Evolutionary conservation across 495 filamentous ascomycete species (phyloP).

Genomic region (Hypoxylon fuscum): DNA sequence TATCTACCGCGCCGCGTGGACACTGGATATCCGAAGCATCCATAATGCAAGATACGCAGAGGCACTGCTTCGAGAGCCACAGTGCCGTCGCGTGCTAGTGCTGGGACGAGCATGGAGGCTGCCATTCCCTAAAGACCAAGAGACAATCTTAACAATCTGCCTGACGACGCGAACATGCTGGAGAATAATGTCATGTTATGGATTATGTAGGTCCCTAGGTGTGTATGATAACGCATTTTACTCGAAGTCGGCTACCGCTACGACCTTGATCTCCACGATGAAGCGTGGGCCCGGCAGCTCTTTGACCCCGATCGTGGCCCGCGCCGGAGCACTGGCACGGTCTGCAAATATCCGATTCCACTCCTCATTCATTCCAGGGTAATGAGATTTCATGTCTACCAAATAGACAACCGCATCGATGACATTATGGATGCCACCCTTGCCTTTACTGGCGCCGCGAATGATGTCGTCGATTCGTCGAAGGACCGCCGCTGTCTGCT

Average conservation of each 20-base stretch:
- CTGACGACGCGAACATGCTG: no score
- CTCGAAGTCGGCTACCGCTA: conserved; percentile 36
- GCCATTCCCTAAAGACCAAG: no score
- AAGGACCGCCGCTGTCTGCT: conserved; percentile 49
- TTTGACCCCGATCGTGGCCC: conserved; percentile 48
- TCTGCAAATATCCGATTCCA: conserved; percentile 52
- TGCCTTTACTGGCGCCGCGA: conserved; percentile 44
- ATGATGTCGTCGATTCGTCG: conserved; percentile 48
- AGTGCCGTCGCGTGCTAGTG: no score
- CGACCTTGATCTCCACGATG: conserved; percentile 49
- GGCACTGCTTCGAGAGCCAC: no score
- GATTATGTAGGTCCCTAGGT: no score
- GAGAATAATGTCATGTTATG: no score
- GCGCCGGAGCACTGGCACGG: conserved; percentile 44
- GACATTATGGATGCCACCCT: conserved; percentile 45
- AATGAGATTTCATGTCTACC: conserved; percentile 49
- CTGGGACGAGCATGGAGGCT: no score
- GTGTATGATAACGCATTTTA: background rate
- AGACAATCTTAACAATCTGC: no score
- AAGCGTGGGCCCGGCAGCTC: conserved; percentile 50
- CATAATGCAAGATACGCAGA: no score
- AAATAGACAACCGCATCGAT: conserved; percentile 50
- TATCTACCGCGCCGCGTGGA: no score
- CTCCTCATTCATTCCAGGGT: conserved; percentile 53
- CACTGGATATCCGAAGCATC: no score